phyloP scores from a whole-genome alignment of 2,329 filamentous ascomycete genomes.

The Neopestalotiopsis rosae region DNA sequence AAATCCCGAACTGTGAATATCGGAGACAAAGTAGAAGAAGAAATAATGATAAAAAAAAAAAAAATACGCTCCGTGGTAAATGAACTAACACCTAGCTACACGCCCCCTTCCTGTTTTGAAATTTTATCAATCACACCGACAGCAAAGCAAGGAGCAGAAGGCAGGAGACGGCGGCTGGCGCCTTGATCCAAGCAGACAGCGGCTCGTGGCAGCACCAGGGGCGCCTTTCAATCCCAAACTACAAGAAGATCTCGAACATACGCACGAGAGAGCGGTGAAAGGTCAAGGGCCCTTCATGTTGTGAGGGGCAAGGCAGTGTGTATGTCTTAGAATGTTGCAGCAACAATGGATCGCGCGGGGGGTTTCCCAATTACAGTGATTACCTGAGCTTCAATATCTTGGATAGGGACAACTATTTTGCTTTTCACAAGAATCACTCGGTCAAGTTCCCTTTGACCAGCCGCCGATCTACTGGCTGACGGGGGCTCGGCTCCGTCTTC shows the following conservation, averaged over 20 bases:
- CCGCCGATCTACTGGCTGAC: not conserved
- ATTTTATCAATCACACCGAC: slow-evolving; percentile 1
- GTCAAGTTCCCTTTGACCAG: not conserved
- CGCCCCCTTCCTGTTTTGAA: not conserved
- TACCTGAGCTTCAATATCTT: not conserved
- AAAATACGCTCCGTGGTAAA: not conserved
- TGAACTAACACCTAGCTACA: not conserved
- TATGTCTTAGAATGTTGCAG: not conserved
- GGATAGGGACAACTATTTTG: not conserved
- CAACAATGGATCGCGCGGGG: not conserved
- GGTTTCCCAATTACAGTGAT: not conserved
- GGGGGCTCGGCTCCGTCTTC: not conserved
- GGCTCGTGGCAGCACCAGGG: not conserved
- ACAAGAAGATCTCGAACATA: not conserved
- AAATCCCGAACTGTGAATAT: not conserved
- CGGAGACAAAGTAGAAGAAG: not conserved
- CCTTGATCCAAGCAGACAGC: slow-evolving; percentile 7
- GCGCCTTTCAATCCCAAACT: not conserved
- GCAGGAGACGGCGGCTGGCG: slow-evolving; percentile 3
- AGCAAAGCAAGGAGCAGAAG: not conserved
- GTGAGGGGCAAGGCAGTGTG: not conserved
- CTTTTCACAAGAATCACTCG: not conserved
- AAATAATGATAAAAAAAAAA: not conserved
- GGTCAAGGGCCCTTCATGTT: not conserved
- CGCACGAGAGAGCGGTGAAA: not conserved